phyloP scores from a whole-genome alignment of 306 rosid species.

The Boehmeria nivea region DNA sequence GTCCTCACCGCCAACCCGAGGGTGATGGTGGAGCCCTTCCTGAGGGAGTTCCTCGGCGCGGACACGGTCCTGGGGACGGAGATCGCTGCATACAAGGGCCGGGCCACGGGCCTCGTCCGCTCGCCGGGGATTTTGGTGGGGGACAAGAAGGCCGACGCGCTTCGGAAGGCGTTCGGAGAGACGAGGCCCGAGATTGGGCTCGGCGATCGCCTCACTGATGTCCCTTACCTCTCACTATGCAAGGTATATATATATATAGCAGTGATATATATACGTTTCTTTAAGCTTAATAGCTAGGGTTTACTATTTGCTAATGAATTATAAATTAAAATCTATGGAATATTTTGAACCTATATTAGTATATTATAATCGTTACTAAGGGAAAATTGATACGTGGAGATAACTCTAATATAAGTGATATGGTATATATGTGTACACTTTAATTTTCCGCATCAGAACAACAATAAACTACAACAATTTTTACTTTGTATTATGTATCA shows the following conservation, averaged over 20 bases:
- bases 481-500: no score
- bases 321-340: no score
- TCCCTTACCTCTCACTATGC: constrained; percentile 71
- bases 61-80: constrained; percentile 72
- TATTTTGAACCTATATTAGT: no score
- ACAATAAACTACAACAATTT: no score
- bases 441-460: no score
- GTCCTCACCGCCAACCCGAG: constrained; percentile 73
- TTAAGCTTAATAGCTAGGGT: no score
- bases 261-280: no score
- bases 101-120: constrained; percentile 65
- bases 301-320: no score
- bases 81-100: constrained; percentile 35
- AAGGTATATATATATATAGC: constrained; percentile 48
- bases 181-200: constrained; percentile 58
- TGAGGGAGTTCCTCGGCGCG: constrained; percentile 62
- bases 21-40: constrained; percentile 73
- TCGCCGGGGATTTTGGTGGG: constrained; percentile 63
- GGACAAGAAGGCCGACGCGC: constrained; percentile 49
- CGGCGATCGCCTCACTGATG: constrained; percentile 69
- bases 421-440: no score
- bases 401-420: no score
- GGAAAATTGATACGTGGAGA: no score
- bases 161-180: constrained; percentile 41
- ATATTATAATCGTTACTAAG: no score